Evolutionary conservation across 179 eudicot species (phyloP), one percentile per base, ranked within the genome.

Genomic region (Silene coronaria): DNA sequence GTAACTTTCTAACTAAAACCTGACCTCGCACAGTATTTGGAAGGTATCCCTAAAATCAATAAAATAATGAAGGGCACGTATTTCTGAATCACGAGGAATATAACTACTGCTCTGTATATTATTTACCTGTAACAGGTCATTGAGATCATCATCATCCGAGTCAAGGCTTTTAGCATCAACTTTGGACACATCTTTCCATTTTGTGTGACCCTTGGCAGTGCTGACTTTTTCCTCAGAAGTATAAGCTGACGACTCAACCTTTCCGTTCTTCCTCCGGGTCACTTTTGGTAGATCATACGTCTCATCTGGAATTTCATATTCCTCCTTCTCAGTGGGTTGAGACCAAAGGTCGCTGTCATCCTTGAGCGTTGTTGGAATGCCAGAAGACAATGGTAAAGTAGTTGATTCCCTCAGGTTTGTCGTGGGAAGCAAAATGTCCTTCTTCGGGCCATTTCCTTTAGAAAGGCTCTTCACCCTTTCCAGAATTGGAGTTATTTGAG

Each of bases 361-460:
- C 74, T 89, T 89, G 78, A 76, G 86, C 46, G 81, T 26, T 24
- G 82, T 62, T 57, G 87, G 86, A 30, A 82, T 69, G 79, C 81
- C 79, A 75, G 91, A 81, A 58, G 95, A 86, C 32, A 86, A 65
- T 1, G 90, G 91, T 60, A 89, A 53, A 57, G 87, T 77, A 36
- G 87, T 89, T 45, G 99, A 91, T 80, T 89, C 98, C 83, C 87
- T 87, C 79, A 89, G 73, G 77, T 89, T 93, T 69, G 83, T 9
- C 19, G 88, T 78, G 21, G 92, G 80, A 65, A 87, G 83, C 17
- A 79, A 45, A 73, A 16, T 78, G 14, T 87, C 90, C 78, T 86
- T 87, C 77, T 84, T 87, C 34, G 82, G 74, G 46, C 76, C 84
- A 81, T 69, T 80, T 57, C 90, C 87, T 80, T 87, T 87, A 9